phyloP scores from a whole-genome alignment of 305 asterid species.

The Plantago rigida region DNA sequence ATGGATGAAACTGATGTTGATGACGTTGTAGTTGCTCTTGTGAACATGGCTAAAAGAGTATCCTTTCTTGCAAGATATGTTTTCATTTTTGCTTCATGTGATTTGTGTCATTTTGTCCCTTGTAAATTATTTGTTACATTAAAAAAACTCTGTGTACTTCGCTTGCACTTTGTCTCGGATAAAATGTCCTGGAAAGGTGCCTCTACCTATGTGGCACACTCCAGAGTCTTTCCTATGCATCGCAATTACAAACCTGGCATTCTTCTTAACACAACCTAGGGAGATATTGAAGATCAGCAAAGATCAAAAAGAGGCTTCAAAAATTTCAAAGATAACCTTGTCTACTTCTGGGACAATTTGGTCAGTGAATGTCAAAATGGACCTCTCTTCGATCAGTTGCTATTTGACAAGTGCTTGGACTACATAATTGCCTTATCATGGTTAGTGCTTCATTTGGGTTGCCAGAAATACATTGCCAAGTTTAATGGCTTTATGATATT shows the following conservation, averaged over 20 bases:
- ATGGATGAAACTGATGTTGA: constrained; percentile 79
- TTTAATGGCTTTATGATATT: constrained; percentile 23
- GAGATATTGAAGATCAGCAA: constrained; percentile 88
- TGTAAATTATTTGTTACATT: neutral
- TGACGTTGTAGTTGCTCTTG: constrained; percentile 82
- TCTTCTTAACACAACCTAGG: constrained; percentile 50
- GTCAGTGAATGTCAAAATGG: constrained; percentile 88
- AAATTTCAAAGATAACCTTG: constrained; percentile 79
- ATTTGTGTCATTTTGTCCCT: constrained; percentile 3
- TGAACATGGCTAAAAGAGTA: constrained; percentile 76
- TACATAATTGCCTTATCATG: constrained; percentile 94
- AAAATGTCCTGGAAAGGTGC: neutral
- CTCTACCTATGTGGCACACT: constrained; percentile 10
- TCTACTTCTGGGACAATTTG: constrained; percentile 74
- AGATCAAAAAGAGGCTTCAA: constrained; percentile 77
- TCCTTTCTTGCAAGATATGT: constrained; percentile 26
- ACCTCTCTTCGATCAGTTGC: constrained; percentile 69
- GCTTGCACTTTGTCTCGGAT: constrained; percentile 5
- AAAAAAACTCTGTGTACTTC: constrained; percentile 8
- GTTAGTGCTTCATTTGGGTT: constrained; percentile 39
- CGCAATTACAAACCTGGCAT: constrained; percentile 5
- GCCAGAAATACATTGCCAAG: constrained; percentile 10
- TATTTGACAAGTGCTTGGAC: constrained; percentile 84
- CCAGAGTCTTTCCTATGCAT: constrained; percentile 4
- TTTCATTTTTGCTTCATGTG: neutral